These are phyloP conservation scores for Cyberlindnera japonica DNA, from an alignment of 805 yeast genomes.

Conservation along the genomic window DNA sequence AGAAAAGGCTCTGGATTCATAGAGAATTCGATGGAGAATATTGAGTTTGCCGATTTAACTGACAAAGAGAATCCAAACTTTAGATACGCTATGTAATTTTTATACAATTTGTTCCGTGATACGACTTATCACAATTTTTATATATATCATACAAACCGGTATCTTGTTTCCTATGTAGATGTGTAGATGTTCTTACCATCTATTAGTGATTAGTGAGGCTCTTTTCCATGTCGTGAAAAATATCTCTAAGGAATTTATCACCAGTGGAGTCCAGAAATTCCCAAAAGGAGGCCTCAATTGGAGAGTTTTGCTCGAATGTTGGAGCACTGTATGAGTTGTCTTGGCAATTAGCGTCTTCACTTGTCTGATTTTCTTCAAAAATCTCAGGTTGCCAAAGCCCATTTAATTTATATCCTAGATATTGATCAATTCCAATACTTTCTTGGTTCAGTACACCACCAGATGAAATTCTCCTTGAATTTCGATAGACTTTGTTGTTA, in stretches of 20 bases:
- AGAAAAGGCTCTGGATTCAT: background rate
- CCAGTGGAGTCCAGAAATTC: constrained; percentile 32
- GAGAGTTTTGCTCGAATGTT: constrained; percentile 1
- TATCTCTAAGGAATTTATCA: constrained; percentile 28
- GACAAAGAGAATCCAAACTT: constrained; percentile 42
- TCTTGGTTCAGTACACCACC: constrained; percentile 7
- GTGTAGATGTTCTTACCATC: background rate
- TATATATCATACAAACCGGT: too few species aligned
- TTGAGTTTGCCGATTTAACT: constrained; percentile 41
- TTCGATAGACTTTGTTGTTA: background rate
- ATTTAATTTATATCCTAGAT: constrained; percentile 9
- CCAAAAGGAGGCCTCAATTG: constrained; percentile 23
- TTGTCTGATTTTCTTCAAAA: background rate
- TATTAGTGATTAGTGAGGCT: constrained; percentile 1
- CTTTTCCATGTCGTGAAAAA: constrained; percentile 29
- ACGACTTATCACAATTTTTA: too few species aligned
- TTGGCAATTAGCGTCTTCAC: background rate
- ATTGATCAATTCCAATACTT: constrained; percentile 22
- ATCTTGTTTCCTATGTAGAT: background rate
- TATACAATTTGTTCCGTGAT: background rate
- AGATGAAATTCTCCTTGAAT: constrained; percentile 4
- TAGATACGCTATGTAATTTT: constrained; percentile 29
- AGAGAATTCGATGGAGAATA: constrained; percentile 16
- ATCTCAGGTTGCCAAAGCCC: background rate
- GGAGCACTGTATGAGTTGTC: background rate